Evolutionary conservation across 805 yeast species (phyloP), one percentile per base, ranked within the genome.

Genomic region (Zygotorulaspora chibaensis): DNA sequence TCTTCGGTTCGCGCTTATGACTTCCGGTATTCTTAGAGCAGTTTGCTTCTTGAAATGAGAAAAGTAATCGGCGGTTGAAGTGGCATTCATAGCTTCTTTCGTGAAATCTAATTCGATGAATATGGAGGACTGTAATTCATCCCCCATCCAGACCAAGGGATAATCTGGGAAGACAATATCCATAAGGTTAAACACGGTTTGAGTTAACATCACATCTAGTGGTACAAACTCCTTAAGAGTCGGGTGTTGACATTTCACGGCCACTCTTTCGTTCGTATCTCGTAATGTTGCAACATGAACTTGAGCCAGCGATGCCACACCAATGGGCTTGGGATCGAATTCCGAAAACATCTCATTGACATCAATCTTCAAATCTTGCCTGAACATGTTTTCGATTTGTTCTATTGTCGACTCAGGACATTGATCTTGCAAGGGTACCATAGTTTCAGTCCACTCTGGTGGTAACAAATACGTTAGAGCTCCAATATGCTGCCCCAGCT

Each of bases 191-290:
- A 91, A 91, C 3, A 90, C 95, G 2, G 80, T 71, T 46, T 77
- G 75, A 0, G 97, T 90, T 61, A 93, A 66, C 57, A 77, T 70
- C 1, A 93, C 81, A 67, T 93, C 99, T 18, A 93, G 66, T 0
- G 99, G 99, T 8, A 93, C 95, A 68, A 86, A 93, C 56, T 84
- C 86, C 38, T 80, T 76, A 43, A 93, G 70, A 2, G 87, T 76
- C 0, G 99, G 99, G 63, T 90, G 98, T 65, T 93, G 99, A 35
- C 91, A 77, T 60, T 93, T 93, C 17, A 93, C 96, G 0, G 99
- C 99, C 2, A 91, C 98, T 57, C 74, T 78, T 48, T 81, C 75
- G 1, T 85, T 87, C 1, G 73, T 74, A 3, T 62, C 67, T 46
- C 69, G 74, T 43, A 90, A 61, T 1, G 65, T 74, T 0, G 95